Conservation (phyloP, 208 protist genomes). For the Tritrichomonas foetus region DNA sequence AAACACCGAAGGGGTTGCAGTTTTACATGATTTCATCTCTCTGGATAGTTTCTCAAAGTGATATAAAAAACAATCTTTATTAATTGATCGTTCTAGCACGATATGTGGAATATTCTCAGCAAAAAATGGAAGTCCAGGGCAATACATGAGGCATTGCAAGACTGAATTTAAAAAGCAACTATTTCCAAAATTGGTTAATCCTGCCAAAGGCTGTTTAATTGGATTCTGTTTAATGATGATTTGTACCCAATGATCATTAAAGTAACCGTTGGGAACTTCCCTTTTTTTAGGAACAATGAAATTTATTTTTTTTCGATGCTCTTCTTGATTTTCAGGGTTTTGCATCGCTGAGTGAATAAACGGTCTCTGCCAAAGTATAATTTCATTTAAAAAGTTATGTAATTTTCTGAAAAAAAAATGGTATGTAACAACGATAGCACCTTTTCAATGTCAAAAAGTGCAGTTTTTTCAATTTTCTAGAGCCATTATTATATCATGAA, state of each 20-base stretch:
- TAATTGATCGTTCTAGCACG: not conserved
- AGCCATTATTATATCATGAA: no score
- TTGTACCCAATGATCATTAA: not conserved
- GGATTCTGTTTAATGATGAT: not conserved
- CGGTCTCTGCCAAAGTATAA: no score
- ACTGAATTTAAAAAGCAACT: conserved; percentile 11
- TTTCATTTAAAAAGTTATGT: no score
- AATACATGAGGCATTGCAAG: not conserved
- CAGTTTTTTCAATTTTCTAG: no score
- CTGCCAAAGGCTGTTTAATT: not conserved
- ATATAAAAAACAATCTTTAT: not conserved
- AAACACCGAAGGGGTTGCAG: not conserved
- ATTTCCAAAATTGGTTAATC: not conserved
- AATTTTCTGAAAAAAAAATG: no score
- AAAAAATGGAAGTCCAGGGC: not conserved
- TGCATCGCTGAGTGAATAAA: no score
- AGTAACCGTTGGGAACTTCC: no score
- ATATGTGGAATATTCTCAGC: not conserved
- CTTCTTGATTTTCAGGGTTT: no score
- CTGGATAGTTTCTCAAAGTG: not conserved
- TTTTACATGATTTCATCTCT: not conserved
- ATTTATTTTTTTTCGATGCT: no score
- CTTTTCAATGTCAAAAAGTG: no score
- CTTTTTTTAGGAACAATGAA: no score
- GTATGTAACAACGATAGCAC: no score